A percentile compares a stretch with the other conserved stretches of the same genome.
phyloP scores from a whole-genome alignment of 192 early-diverging fungal genomes.

The Obelidium mucronatum region DNA sequence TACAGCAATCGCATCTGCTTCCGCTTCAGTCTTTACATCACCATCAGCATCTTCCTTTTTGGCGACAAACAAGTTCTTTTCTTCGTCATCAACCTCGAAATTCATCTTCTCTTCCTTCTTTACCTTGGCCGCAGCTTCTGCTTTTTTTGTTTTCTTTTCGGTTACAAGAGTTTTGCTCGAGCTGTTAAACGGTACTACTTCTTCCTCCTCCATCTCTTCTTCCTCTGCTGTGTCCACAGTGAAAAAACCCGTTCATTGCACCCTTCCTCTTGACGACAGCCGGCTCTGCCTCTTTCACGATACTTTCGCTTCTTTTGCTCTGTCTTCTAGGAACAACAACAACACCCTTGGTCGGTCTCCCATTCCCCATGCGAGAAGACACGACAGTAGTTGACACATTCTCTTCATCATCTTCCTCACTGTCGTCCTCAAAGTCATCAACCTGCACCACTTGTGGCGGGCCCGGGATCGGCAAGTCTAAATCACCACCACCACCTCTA shows the following conservation, averaged over 20 bases:
- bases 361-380: not conserved
- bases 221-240: conserved; percentile 6
- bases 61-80: not conserved
- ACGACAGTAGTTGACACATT: not conserved
- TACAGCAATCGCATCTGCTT: conserved; percentile 1
- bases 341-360: not conserved
- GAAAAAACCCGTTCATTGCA: not conserved
- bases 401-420: conserved; percentile 27
- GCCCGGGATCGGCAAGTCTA: conserved; percentile 13
- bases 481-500: too few relatives aligned
- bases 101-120: too few relatives aligned
- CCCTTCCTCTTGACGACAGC: not conserved
- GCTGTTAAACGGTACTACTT: conserved; percentile 22
- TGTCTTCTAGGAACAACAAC: not conserved
- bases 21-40: conserved; percentile 10
- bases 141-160: not conserved
- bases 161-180: not conserved
- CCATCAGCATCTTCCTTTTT: conserved; percentile 15
- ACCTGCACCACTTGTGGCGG: conserved; percentile 4
- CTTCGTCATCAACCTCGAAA: conserved; percentile 21
- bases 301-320: not conserved
- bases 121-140: not conserved
- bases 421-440: conserved; percentile 33
- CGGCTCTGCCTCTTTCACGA: not conserved
- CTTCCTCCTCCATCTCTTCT: conserved; percentile 10